phyloP scores from a whole-genome alignment of 2,329 filamentous ascomycete species.

The Aspergillus ochraceoroseus region DNA sequence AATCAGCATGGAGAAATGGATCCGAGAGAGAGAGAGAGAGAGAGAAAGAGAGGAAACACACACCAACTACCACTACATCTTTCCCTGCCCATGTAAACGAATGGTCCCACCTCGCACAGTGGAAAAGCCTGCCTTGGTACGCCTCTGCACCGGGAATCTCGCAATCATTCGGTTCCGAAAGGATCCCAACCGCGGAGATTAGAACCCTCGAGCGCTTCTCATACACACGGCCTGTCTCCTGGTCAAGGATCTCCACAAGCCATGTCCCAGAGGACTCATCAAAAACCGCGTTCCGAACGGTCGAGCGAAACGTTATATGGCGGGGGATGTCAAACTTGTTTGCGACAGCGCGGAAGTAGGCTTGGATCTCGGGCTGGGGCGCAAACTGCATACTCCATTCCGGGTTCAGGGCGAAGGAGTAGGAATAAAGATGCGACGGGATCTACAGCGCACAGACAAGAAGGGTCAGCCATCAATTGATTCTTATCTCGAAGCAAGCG shows the following conservation, averaged over 20 bases:
- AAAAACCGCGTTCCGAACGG: conserved; percentile 17
- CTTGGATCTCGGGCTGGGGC: conserved; percentile 37
- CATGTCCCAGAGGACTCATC: conserved; percentile 1
- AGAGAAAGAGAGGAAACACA: conserved; percentile 13
- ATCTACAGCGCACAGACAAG: conserved; percentile 23
- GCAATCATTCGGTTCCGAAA: conserved; percentile 27
- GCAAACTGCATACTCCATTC: conserved; percentile 38
- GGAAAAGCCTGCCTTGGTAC: conserved; percentile 38
- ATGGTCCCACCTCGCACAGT: conserved; percentile 43
- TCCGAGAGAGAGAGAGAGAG: too few species aligned
- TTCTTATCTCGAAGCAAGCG: too few species aligned
- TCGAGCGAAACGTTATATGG: conserved; percentile 22
- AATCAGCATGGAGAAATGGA: too few species aligned
- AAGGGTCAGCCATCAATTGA: too few species aligned
- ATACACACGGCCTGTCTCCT: conserved; percentile 8
- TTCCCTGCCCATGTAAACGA: conserved; percentile 37
- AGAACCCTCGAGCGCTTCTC: conserved; percentile 25
- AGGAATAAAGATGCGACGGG: conserved; percentile 42
- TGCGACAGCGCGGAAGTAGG: conserved; percentile 23
- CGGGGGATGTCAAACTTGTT: conserved; percentile 20
- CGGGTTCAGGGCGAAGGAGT: conserved; percentile 42
- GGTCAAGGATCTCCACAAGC: conserved; percentile 7
- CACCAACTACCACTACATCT: conserved; percentile 39
- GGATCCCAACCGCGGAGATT: conserved; percentile 31
- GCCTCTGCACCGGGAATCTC: conserved; percentile 29